A percentile compares a stretch with the other conserved stretches of the same genome.
These are phyloP conservation scores for Nasturtium officinale DNA, from an alignment of 345 rosid genomes.

Conservation along the genomic window DNA sequence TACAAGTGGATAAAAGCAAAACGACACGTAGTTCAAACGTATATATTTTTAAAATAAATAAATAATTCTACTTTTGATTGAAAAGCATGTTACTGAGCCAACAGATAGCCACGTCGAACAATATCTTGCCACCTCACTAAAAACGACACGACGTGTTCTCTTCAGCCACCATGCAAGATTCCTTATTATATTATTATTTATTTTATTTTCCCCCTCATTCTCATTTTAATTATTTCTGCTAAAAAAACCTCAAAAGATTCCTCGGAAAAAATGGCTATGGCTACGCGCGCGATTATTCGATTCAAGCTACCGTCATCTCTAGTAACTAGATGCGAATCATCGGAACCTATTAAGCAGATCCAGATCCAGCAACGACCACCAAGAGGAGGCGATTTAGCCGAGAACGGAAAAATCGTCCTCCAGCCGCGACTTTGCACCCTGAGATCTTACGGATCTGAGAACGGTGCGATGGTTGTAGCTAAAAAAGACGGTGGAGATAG, in stretches of 20 bases:
- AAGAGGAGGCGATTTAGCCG: constrained; percentile 44
- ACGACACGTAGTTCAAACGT: constrained; percentile 33
- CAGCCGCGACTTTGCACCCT: constrained; percentile 87
- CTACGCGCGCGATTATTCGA: constrained; percentile 49
- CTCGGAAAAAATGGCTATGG: constrained; percentile 56
- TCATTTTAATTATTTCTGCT: no score
- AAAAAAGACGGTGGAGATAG: constrained; percentile 47
- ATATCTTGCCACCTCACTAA: constrained; percentile 41
- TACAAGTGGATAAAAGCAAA: constrained; percentile 36
- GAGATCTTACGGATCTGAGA: constrained; percentile 79
- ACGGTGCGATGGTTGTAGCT: constrained; percentile 46
- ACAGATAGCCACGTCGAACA: constrained; percentile 41
- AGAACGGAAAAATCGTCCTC: constrained; percentile 64
- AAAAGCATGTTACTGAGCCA: constrained; percentile 37
- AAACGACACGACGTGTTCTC: constrained; percentile 48
- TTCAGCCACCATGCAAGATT: constrained; percentile 41
- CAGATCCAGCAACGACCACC: constrained; percentile 39
- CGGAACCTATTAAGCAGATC: constrained; percentile 47
- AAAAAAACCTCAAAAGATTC: constrained; percentile 1
- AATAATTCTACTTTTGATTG: neutral
- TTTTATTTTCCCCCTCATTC: neutral
- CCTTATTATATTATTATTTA: neutral
- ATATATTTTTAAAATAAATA: no score
- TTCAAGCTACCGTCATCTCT: constrained; percentile 38
- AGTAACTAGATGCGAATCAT: constrained; percentile 33